These are phyloP conservation scores for Dendryphion nanum DNA, from an alignment of 2,329 filamentous ascomycete genomes.

Conservation along the genomic window DNA sequence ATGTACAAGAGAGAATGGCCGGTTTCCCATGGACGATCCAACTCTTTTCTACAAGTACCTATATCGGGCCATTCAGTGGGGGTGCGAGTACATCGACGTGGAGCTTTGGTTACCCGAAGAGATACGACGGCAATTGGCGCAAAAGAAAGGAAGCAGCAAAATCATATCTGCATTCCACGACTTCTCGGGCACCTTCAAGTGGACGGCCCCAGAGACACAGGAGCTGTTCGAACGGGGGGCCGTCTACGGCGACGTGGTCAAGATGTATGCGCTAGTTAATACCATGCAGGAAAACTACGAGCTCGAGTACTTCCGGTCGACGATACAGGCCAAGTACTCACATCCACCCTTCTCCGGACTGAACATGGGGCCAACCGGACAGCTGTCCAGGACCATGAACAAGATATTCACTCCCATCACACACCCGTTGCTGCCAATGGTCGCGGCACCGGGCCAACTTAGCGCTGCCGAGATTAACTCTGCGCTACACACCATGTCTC, in stretches of 20 bases:
- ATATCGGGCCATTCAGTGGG: constrained; percentile 83
- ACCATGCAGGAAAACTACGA: constrained; percentile 86
- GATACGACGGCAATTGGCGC: constrained; percentile 66
- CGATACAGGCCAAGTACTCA: constrained; percentile 67
- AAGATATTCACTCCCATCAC: constrained; percentile 87
- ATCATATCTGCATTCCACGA: constrained; percentile 94
- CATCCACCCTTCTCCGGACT: constrained; percentile 77
- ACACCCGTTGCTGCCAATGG: constrained; percentile 77
- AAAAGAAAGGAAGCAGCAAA: constrained; percentile 72
- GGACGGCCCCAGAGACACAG: constrained; percentile 72
- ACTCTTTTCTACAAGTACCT: constrained; percentile 74
- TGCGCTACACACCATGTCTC: constrained; percentile 73
- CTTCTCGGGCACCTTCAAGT: constrained; percentile 80
- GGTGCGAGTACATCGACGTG: constrained; percentile 86
- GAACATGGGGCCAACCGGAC: constrained; percentile 85
- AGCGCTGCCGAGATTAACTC: constrained; percentile 83
- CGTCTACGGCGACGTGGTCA: constrained; percentile 79
- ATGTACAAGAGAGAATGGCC: constrained; percentile 78
- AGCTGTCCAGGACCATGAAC: constrained; percentile 80
- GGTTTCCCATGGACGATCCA: constrained; percentile 80
- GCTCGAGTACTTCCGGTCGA: constrained; percentile 82
- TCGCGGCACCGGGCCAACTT: constrained; percentile 82
- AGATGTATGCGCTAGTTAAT: constrained; percentile 84
- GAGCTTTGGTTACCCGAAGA: constrained; percentile 82
- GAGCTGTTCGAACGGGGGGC: constrained; percentile 69